Evolutionary conservation across 805 yeast species (phyloP).

Genomic region (Metschnikowia gelsemii): DNA sequence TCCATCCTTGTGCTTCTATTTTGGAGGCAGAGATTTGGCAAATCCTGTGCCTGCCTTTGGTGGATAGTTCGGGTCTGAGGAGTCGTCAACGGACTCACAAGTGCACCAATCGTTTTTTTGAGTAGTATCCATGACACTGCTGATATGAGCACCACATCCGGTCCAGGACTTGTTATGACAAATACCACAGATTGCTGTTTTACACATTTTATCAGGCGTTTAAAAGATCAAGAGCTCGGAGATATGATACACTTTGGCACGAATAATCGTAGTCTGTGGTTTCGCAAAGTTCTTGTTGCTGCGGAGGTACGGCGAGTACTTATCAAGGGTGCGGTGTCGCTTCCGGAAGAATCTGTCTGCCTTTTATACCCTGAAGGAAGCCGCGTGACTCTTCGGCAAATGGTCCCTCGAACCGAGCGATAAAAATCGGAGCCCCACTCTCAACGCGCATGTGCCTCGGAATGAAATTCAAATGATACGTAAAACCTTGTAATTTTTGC

Average conservation of each 20-base stretch:
- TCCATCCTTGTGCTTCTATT: too few species aligned
- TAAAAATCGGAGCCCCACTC: neutral
- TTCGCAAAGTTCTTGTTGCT: too few species aligned
- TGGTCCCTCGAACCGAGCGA: neutral
- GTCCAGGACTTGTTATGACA: constrained; percentile 60
- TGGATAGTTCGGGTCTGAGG: constrained; percentile 45
- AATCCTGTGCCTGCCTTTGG: constrained; percentile 66
- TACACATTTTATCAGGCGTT: constrained; percentile 32
- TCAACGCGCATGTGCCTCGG: neutral
- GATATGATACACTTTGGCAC: too few species aligned
- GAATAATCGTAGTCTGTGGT: too few species aligned
- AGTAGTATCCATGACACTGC: constrained; percentile 54
- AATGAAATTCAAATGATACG: too few species aligned
- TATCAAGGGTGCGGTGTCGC: neutral
- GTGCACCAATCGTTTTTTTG: constrained; percentile 53
- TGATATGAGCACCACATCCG: constrained; percentile 59
- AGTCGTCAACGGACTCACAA: constrained; percentile 47
- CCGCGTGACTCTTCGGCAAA: neutral
- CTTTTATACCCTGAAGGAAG: neutral
- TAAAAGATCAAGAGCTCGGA: too few species aligned
- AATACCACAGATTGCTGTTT: constrained; percentile 37
- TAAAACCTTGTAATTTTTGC: too few species aligned
- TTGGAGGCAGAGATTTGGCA: constrained; percentile 27
- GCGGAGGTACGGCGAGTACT: too few species aligned
- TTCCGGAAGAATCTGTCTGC: neutral